These are phyloP conservation scores for Cercospora sesami DNA, from an alignment of 2,329 filamentous ascomycete genomes.

Conservation along the genomic window DNA sequence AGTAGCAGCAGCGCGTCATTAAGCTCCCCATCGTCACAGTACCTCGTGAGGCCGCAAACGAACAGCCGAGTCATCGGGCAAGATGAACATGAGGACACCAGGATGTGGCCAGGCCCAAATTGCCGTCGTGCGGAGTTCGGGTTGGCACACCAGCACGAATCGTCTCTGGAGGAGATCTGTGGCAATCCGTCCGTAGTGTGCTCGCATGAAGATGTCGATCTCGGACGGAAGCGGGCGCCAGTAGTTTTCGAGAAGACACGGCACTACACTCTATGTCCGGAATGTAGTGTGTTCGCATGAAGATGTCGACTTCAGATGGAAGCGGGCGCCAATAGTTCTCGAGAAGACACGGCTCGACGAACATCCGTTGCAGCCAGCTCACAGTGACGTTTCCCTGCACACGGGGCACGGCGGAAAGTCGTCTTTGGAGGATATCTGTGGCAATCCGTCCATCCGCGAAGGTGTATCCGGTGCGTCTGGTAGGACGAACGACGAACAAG, in stretches of 20 bases:
- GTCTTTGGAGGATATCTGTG: conserved; percentile 45
- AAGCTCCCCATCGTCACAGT: not conserved
- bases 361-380: conserved; percentile 45
- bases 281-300: conserved; percentile 22
- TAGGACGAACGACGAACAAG: conserved; percentile 18
- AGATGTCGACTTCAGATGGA: conserved; percentile 21
- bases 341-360: conserved; percentile 42
- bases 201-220: conserved; percentile 24
- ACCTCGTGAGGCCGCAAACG: not conserved
- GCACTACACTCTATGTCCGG: no score
- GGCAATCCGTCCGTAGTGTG: conserved; percentile 3
- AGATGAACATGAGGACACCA: not conserved
- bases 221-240: conserved; percentile 19
- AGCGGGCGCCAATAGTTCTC: conserved; percentile 38
- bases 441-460: conserved; percentile 34
- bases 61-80: not conserved
- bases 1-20: not conserved
- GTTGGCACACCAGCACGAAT: not conserved
- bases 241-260: conserved; percentile 44
- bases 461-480: conserved; percentile 3
- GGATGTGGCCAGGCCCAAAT: not conserved
- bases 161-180: not conserved
- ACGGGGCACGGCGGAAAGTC: conserved; percentile 47
- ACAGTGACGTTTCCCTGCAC: conserved; percentile 44
- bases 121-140: not conserved